These are phyloP conservation scores for Magnaporthiopsis poae DNA, from an alignment of 2,329 filamentous ascomycete species.

Conservation along the genomic window DNA sequence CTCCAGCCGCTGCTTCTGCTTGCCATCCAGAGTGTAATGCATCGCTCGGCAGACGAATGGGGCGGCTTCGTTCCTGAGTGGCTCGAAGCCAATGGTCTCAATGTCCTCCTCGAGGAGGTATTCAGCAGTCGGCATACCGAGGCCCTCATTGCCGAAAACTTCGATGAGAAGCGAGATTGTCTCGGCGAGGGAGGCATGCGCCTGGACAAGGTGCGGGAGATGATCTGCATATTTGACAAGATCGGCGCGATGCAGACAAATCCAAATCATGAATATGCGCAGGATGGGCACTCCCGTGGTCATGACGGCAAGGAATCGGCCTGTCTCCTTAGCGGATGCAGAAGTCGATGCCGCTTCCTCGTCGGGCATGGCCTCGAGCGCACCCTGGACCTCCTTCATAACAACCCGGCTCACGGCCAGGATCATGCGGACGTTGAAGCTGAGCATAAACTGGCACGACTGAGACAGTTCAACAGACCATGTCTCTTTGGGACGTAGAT, in stretches of 20 bases:
- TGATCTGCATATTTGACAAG: conserved; percentile 35
- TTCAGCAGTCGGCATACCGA: conserved; percentile 27
- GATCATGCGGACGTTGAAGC: conserved; percentile 71
- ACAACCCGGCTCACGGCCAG: conserved; percentile 61
- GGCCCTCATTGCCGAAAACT: conserved; percentile 26
- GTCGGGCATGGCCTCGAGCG: conserved; percentile 21
- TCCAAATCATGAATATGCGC: conserved; percentile 46
- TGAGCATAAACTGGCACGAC: conserved; percentile 57
- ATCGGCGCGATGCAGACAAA: conserved; percentile 36
- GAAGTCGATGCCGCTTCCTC: conserved; percentile 19
- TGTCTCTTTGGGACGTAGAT: conserved; percentile 25
- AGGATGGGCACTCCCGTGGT: conserved; percentile 40
- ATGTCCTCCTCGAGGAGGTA: conserved; percentile 45
- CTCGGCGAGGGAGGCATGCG: conserved; percentile 36
- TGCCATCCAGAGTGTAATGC: conserved; percentile 23
- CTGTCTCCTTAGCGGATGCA: conserved; percentile 15
- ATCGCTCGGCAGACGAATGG: conserved; percentile 23
- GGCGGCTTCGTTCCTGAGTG: conserved; percentile 21
- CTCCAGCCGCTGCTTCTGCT: conserved; percentile 15
- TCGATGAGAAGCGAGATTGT: conserved; percentile 41
- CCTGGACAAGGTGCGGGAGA: conserved; percentile 34
- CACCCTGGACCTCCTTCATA: conserved; percentile 56
- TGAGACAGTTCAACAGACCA: conserved; percentile 34
- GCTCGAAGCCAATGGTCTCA: conserved; percentile 33
- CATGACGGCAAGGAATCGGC: conserved; percentile 27